phyloP scores from a whole-genome alignment of 1,139 yeast genomes.

The Debaryomyces sp. region DNA sequence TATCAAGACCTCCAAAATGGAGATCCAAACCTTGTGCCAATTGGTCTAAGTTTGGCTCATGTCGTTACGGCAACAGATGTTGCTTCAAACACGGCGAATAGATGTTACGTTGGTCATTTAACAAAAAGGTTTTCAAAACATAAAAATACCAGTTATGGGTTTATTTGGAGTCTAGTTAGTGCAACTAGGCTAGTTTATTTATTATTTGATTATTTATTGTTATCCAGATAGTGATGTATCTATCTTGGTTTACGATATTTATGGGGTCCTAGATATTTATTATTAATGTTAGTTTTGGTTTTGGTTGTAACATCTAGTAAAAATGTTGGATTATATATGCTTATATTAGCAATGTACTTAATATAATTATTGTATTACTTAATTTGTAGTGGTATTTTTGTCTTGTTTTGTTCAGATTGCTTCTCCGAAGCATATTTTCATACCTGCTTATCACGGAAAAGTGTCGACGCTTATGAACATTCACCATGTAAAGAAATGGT shows the following conservation, averaged over 20 bases:
- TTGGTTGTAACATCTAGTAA: constrained; percentile 5
- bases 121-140: not conserved
- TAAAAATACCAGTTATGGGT: not conserved
- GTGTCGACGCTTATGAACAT: not conserved
- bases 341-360: not conserved
- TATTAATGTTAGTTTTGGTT: constrained; percentile 5
- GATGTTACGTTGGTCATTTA: not conserved
- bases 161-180: constrained; percentile 1
- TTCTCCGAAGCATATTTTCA: no score
- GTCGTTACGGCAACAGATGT: constrained; percentile 90
- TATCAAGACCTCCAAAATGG: constrained; percentile 83
- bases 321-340: constrained; percentile 3
- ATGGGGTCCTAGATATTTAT: constrained; percentile 6
- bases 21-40: constrained; percentile 90
- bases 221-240: not conserved
- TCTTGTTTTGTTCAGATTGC: not conserved
- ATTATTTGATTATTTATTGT: constrained; percentile 8
- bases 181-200: constrained; percentile 5
- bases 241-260: not conserved
- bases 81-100: constrained; percentile 78
- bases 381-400: not conserved
- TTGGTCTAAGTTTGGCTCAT: constrained; percentile 80
- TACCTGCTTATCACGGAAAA: no score
- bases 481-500: not conserved
- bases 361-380: not conserved